Evolutionary conservation across 2,329 filamentous ascomycete genomes (phyloP).

Genomic region (Exophiala lecanii-corni): DNA sequence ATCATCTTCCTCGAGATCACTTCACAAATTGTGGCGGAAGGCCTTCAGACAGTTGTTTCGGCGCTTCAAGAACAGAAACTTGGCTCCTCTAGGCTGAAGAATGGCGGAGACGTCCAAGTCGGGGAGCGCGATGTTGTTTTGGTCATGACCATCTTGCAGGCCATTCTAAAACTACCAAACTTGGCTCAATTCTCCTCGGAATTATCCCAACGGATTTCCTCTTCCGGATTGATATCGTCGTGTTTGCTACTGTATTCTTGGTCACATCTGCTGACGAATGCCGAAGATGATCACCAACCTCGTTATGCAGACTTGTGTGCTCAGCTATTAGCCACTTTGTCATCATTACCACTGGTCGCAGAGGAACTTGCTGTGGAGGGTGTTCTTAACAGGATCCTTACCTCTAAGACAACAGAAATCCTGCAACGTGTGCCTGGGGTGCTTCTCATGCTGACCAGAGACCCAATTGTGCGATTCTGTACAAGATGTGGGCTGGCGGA

Average conservation of each 20-base stretch:
- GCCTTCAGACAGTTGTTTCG: slow-evolving; percentile 74
- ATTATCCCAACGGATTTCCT: slow-evolving; percentile 63
- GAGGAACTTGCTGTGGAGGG: slow-evolving; percentile 88
- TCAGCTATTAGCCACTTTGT: slow-evolving; percentile 82
- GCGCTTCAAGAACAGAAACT: slow-evolving; percentile 71
- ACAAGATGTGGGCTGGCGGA: slow-evolving; percentile 84
- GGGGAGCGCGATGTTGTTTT: slow-evolving; percentile 78
- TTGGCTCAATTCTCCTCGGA: slow-evolving; percentile 67
- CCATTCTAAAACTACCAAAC: slow-evolving; percentile 71
- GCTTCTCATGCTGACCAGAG: slow-evolving; percentile 76
- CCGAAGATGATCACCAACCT: slow-evolving; percentile 62
- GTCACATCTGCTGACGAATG: slow-evolving; percentile 73
- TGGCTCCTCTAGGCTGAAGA: slow-evolving; percentile 4
- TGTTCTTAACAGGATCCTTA: slow-evolving; percentile 71
- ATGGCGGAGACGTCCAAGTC: slow-evolving; percentile 39
- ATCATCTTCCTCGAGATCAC: slow-evolving; percentile 60
- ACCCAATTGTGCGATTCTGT: slow-evolving; percentile 65
- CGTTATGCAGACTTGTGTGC: slow-evolving; percentile 91
- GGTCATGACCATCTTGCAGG: slow-evolving; percentile 82
- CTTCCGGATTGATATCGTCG: slow-evolving; percentile 67
- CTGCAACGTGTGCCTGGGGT: slow-evolving; percentile 60
- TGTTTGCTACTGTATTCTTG: slow-evolving; percentile 88
- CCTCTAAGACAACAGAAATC: slow-evolving; percentile 72
- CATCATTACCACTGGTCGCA: slow-evolving; percentile 71
- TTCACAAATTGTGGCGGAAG: slow-evolving; percentile 71